Evolutionary conservation across 805 yeast species (phyloP).

Genomic region (Wickerhamomyces sydowiorum): DNA sequence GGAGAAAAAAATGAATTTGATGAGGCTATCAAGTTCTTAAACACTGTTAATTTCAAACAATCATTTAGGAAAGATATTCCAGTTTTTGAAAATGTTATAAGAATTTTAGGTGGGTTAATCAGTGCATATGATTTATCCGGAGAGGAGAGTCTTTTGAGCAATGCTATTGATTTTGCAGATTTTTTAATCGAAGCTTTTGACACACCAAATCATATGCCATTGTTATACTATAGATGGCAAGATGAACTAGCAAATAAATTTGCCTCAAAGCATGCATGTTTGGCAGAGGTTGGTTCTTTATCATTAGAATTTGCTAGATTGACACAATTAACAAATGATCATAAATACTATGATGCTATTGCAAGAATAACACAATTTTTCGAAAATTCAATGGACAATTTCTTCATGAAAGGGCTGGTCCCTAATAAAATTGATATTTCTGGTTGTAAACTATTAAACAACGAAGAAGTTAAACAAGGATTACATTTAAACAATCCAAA

Average conservation of each 20-base stretch:
- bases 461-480: conserved; percentile 26
- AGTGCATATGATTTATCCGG: conserved; percentile 45
- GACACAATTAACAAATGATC: conserved; percentile 43
- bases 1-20: conserved; percentile 33
- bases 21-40: conserved; percentile 31
- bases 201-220: conserved; percentile 52
- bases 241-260: conserved; percentile 29
- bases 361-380: conserved; percentile 37
- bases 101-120: conserved; percentile 48
- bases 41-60: conserved; percentile 32
- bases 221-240: conserved; percentile 38
- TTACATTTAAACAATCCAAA: conserved; percentile 26
- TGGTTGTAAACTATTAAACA: conserved; percentile 36
- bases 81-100: conserved; percentile 44
- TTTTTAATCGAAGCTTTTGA: conserved; percentile 50
- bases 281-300: conserved; percentile 45
- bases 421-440: conserved; percentile 43
- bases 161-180: conserved; percentile 42
- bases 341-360: conserved; percentile 44
- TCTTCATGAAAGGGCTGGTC: conserved; percentile 35
- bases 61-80: conserved; percentile 37
- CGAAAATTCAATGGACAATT: conserved; percentile 27
- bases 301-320: conserved; percentile 47
- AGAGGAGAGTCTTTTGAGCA: conserved; percentile 26
- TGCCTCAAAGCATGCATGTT: conserved; percentile 28